phyloP scores from a whole-genome alignment of 345 rosid species.

The Eucalyptus camaldulensis region DNA sequence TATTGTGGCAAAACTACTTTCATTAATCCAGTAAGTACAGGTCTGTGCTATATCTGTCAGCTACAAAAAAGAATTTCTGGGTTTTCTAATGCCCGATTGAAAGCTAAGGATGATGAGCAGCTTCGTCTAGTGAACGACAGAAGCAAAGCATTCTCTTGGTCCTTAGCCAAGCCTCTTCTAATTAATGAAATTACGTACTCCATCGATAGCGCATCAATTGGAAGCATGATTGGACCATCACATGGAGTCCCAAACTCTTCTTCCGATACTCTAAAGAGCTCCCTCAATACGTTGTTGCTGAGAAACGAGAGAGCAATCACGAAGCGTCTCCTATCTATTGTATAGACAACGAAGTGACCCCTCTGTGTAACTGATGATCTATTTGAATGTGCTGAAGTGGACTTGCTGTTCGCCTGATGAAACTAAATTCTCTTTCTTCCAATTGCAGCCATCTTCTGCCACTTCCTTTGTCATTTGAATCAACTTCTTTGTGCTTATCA shows the following conservation, averaged over 20 bases:
- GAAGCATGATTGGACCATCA: not conserved
- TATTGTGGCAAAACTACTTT: not conserved
- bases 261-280: not conserved
- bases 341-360: constrained; percentile 13
- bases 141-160: constrained; percentile 13
- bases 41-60: not conserved
- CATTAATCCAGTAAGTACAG: not conserved
- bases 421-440: not conserved
- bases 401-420: not conserved
- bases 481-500: not conserved
- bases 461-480: not conserved
- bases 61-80: not conserved
- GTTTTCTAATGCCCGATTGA: not conserved
- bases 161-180: not conserved
- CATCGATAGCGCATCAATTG: not conserved
- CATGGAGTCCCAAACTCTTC: not conserved
- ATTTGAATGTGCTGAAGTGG: not conserved
- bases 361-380: not conserved
- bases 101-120: not conserved
- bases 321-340: not conserved
- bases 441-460: not conserved
- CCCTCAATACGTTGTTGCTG: not conserved
- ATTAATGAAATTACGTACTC: constrained; percentile 5
- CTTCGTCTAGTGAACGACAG: not conserved
- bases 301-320: constrained; percentile 4